phyloP scores from a whole-genome alignment of 2,329 filamentous ascomycete species.

The Fusarium oligoseptatum region DNA sequence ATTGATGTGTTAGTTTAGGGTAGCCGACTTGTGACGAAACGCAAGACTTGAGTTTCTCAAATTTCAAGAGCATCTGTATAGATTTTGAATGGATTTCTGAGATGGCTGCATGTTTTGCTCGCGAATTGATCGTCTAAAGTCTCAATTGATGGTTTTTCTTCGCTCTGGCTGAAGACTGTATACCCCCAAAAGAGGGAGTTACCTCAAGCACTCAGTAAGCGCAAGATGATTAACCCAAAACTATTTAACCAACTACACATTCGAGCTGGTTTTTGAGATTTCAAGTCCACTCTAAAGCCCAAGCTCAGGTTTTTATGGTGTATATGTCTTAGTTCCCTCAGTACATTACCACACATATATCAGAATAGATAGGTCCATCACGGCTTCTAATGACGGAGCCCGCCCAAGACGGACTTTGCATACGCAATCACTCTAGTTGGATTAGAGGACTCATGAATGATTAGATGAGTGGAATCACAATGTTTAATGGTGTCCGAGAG shows the following conservation, averaged over 20 bases:
- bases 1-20: conserved; percentile 17
- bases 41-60: neutral
- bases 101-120: neutral
- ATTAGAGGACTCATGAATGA: neutral
- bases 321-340: neutral
- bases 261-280: neutral
- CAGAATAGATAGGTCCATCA: too few relatives aligned
- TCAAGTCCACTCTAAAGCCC: neutral
- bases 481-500: neutral
- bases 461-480: neutral
- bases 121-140: neutral
- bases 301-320: neutral
- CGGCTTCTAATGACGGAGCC: too few relatives aligned
- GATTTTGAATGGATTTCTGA: neutral
- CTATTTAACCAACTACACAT: too few relatives aligned
- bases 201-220: too few relatives aligned
- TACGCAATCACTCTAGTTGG: too few relatives aligned
- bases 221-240: too few relatives aligned
- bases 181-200: neutral
- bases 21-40: conserved; percentile 1
- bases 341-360: too few relatives aligned
- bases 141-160: neutral
- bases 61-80: neutral
- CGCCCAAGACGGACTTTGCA: too few relatives aligned
- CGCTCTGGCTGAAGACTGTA: neutral